These are phyloP conservation scores for Cavenderia fasciculata DNA, from an alignment of 78 protist genomes.

Conservation along the genomic window DNA sequence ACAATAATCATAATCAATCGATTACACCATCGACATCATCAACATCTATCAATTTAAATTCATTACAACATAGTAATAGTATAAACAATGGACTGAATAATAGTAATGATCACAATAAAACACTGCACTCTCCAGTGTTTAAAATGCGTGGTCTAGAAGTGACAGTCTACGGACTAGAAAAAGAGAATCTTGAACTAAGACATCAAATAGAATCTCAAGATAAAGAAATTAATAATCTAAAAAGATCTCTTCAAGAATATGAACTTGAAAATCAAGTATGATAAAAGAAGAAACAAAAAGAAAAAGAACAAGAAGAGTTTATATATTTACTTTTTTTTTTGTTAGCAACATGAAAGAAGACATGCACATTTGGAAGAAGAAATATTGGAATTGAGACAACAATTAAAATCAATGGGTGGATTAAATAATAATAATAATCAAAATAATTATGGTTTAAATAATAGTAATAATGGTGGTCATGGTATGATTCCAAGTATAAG, in stretches of 20 bases:
- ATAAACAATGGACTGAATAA: too few species aligned
- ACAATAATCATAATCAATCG: too few species aligned
- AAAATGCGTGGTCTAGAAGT: conserved; percentile 50
- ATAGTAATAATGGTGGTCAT: conserved; percentile 14
- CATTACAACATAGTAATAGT: too few species aligned
- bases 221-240: conserved; percentile 6
- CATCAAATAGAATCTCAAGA: conserved; percentile 41
- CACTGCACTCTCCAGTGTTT: conserved; percentile 62
- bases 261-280: conserved; percentile 53
- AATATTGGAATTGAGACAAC: conserved; percentile 57
- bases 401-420: conserved; percentile 19
- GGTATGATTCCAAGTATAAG: too few species aligned
- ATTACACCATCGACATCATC: too few species aligned
- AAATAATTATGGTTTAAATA: background rate
- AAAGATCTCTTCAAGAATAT: conserved; percentile 21
- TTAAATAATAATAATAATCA: conserved; percentile 4
- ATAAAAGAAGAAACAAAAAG: background rate
- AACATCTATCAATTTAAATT: too few species aligned
- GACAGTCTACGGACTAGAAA: conserved; percentile 63
- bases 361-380: conserved; percentile 74
- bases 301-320: background rate
- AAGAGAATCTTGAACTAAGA: conserved; percentile 60
- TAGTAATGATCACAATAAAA: too few species aligned
- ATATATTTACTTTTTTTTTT: background rate
- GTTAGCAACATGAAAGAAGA: conserved; percentile 58